phyloP scores from a whole-genome alignment of 2,329 filamentous ascomycete species.

The Phyllosticta ampelicida region DNA sequence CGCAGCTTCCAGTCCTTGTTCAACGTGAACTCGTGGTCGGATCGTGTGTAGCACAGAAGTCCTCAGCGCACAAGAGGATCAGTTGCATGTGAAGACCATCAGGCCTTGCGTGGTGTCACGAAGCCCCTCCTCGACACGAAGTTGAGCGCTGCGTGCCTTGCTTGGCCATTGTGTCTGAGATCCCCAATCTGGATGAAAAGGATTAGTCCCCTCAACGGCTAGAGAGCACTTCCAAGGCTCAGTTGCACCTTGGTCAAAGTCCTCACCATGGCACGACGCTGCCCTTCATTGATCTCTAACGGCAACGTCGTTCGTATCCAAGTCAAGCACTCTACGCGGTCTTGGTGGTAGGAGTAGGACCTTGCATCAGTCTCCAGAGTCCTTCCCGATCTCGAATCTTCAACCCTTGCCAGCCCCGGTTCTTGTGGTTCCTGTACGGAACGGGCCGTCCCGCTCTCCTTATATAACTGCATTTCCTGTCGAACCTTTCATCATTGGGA shows the following conservation, averaged over 20 bases:
- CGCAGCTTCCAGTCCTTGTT: neutral
- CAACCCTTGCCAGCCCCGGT: neutral
- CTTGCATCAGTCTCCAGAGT: neutral
- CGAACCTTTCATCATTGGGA: neutral
- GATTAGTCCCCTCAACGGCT: neutral
- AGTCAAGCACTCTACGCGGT: neutral
- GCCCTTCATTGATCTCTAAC: too few species aligned
- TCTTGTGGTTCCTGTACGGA: neutral
- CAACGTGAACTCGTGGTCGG: neutral
- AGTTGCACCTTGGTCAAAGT: neutral
- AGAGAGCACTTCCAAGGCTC: neutral
- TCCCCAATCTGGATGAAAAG: neutral
- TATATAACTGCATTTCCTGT: neutral
- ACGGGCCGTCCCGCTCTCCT: neutral
- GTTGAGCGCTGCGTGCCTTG: neutral
- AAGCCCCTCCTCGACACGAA: neutral
- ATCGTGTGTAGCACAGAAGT: neutral
- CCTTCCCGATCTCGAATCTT: neutral
- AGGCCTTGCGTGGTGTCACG: neutral
- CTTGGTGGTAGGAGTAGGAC: neutral
- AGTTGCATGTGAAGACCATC: neutral
- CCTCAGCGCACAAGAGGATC: neutral
- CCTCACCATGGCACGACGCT: neutral
- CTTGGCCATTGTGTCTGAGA: neutral
- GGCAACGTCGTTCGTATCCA: neutral